Conservation (phyloP, 2,329 filamentous ascomycete species). For the Venturia carpophila region DNA sequence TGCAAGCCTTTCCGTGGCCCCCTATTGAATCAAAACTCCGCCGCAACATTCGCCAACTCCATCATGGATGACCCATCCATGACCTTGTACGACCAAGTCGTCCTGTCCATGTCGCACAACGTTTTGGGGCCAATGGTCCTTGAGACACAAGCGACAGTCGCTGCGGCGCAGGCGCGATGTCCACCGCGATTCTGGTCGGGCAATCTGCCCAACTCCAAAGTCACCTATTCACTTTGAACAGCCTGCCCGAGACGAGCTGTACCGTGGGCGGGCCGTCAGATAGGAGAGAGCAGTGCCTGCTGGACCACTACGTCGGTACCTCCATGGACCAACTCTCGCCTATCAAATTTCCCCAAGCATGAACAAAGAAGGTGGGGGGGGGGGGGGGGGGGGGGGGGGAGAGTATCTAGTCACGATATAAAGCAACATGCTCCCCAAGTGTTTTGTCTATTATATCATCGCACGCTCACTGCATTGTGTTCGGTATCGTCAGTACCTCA, state of each 20-base stretch:
- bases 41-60: slow-evolving; percentile 4
- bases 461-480: background rate
- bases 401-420: background rate
- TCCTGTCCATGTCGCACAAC: background rate
- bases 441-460: background rate
- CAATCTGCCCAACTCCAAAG: background rate
- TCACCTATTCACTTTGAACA: background rate
- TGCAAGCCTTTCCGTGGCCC: background rate
- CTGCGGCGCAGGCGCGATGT: background rate
- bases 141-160: background rate
- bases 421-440: background rate
- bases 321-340: background rate
- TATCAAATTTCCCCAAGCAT: slow-evolving; percentile 2
- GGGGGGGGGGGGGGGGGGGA: too few relatives aligned
- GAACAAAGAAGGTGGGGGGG: slow-evolving; percentile 5
- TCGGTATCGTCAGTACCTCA: background rate
- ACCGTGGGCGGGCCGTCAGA: background rate
- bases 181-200: background rate
- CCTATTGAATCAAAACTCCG: background rate
- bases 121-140: background rate
- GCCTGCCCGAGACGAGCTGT: background rate
- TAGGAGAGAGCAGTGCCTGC: background rate
- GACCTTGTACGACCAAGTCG: background rate
- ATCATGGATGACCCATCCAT: background rate
- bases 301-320: slow-evolving; percentile 1